Percentiles rank a stretch among this genome's conserved stretches.
Evolutionary conservation across 2,329 filamentous ascomycete species (phyloP).

Genomic region (Penicillium sp.): DNA sequence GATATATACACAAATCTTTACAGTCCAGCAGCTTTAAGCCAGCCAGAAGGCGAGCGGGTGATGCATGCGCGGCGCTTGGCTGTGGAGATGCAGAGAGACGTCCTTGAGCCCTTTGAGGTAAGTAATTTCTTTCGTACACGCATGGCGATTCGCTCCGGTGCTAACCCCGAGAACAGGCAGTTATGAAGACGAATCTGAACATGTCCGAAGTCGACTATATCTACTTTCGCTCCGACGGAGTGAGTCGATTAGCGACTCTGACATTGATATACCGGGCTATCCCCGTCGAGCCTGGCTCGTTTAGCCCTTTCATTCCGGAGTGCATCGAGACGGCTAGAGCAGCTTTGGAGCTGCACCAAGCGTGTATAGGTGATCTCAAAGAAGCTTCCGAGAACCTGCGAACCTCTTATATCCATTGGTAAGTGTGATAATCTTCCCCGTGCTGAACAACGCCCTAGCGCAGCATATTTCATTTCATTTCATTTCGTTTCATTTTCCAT

Average conservation of each 20-base stretch:
- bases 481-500: too few species aligned
- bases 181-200: conserved; percentile 7
- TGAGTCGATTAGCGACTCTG: conserved; percentile 40
- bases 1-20: conserved; percentile 63
- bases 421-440: background rate
- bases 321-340: conserved; percentile 42
- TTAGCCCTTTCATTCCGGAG: conserved; percentile 37
- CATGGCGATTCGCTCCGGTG: background rate
- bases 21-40: conserved; percentile 34
- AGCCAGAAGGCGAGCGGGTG: conserved; percentile 29
- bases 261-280: conserved; percentile 46
- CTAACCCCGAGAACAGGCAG: conserved; percentile 8
- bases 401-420: conserved; percentile 43
- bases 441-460: background rate
- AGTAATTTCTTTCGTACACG: background rate
- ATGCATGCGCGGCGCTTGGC: conserved; percentile 33
- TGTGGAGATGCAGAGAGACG: conserved; percentile 28
- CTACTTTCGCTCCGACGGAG: conserved; percentile 36
- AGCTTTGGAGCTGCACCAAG: conserved; percentile 38
- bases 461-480: background rate
- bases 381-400: conserved; percentile 31
- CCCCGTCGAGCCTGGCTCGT: conserved; percentile 29
- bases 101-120: conserved; percentile 37
- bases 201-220: conserved; percentile 32
- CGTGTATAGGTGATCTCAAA: conserved; percentile 30